Percentiles rank a stretch among this genome's conserved stretches.
Conservation (phyloP, 1,284 basidiomycete genomes). For the Vanrija humicola region DNA sequence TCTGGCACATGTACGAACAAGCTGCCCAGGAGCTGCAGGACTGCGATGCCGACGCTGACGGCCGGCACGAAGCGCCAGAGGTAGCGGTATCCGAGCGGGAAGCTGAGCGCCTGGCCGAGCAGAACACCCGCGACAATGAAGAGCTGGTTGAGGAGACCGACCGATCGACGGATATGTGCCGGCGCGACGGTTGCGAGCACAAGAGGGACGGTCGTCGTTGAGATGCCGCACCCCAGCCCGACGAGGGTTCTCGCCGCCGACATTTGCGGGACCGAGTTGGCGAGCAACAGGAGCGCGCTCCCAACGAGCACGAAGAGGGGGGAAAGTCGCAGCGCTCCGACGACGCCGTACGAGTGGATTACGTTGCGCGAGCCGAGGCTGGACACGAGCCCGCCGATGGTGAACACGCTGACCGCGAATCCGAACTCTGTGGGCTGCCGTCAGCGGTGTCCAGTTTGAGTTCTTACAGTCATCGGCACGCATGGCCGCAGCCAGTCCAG, state of each 20-base stretch:
- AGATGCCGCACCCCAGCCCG: slow-evolving; percentile 50
- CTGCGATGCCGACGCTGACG: slow-evolving; percentile 31
- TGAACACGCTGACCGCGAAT: slow-evolving; percentile 49
- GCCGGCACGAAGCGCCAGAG: slow-evolving; percentile 47
- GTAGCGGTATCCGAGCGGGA: slow-evolving; percentile 32
- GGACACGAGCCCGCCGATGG: slow-evolving; percentile 50
- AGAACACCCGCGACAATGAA: slow-evolving; percentile 48
- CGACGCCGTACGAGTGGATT: slow-evolving; percentile 20
- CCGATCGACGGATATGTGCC: slow-evolving; percentile 36
- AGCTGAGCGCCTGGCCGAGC: slow-evolving; percentile 45
- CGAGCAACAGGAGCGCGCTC: slow-evolving; percentile 18
- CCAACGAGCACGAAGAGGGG: slow-evolving; percentile 25
- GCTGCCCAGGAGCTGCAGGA: slow-evolving; percentile 42
- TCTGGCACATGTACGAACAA: slow-evolving; percentile 10
- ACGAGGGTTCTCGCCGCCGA: slow-evolving; percentile 36
- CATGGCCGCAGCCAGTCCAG: slow-evolving; percentile 20
- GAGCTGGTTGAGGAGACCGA: slow-evolving; percentile 51
- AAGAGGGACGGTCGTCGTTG: slow-evolving; percentile 49
- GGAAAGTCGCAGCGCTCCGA: slow-evolving; percentile 27
- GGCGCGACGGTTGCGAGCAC: slow-evolving; percentile 51
- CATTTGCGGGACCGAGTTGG: slow-evolving; percentile 23
- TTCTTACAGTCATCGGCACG: slow-evolving; percentile 29
- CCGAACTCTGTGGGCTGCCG: slow-evolving; percentile 41
- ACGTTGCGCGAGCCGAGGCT: slow-evolving; percentile 25
- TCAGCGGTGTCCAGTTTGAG: not conserved